A percentile compares a stretch with the other conserved stretches of the same genome.
Conservation (phyloP, 2,329 filamentous ascomycete species). For the Plenodomus lindquistii region DNA sequence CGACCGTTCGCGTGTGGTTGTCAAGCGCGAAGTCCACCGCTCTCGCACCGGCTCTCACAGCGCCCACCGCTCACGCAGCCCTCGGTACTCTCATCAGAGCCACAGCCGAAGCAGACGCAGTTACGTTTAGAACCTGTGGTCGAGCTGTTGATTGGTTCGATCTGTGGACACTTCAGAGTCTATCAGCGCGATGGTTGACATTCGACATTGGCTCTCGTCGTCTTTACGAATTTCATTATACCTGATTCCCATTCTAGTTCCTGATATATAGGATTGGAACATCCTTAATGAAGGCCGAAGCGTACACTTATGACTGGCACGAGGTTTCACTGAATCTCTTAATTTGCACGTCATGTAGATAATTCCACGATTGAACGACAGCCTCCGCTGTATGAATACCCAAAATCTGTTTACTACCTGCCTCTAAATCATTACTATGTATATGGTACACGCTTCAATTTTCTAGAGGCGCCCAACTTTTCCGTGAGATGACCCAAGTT, state of each 20-base stretch:
- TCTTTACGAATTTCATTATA: conserved; percentile 24
- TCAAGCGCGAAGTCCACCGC: conserved; percentile 56
- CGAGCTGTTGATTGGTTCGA: neutral
- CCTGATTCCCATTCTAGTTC: conserved; percentile 11
- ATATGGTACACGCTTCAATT: too few relatives aligned
- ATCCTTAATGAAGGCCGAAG: neutral
- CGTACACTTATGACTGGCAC: conserved; percentile 2
- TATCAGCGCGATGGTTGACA: neutral
- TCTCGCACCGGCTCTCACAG: conserved; percentile 51
- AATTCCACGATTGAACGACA: neutral
- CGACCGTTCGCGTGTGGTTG: conserved; percentile 54
- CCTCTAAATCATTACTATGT: too few relatives aligned
- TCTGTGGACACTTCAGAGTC: neutral
- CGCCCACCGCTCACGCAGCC: conserved; percentile 46
- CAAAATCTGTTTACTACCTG: neutral
- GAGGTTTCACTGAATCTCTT: neutral
- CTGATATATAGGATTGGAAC: conserved; percentile 1
- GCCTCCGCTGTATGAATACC: neutral
- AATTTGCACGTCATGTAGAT: conserved; percentile 5
- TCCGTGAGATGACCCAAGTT: too few relatives aligned
- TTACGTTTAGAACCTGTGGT: conserved; percentile 32
- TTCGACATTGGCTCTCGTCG: neutral
- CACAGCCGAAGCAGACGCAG: conserved; percentile 44
- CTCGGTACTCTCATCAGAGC: conserved; percentile 39
- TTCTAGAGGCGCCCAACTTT: too few relatives aligned